Evolutionary conservation across 768 basidiomycete genomes (phyloP).

Genomic region (Mycena vulgaris): DNA sequence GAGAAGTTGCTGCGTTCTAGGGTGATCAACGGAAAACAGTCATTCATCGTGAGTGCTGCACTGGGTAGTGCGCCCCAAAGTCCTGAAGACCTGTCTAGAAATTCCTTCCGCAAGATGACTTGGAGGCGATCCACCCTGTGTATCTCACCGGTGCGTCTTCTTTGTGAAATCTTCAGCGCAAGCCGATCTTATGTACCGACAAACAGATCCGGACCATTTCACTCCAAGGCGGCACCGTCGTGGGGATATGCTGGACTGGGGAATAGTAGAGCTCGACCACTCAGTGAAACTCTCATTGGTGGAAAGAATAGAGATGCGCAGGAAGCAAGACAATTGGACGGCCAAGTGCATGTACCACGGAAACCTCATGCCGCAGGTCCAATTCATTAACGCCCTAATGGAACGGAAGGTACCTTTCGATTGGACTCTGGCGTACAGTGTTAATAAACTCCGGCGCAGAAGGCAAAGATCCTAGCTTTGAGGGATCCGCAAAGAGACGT

Average conservation of each 20-base stretch:
- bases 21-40: conserved; percentile 16
- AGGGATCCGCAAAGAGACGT: conserved; percentile 25
- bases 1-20: conserved; percentile 24
- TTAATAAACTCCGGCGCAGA: background rate
- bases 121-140: conserved; percentile 17
- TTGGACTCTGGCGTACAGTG: background rate
- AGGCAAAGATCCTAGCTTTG: conserved; percentile 17
- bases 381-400: conserved; percentile 22
- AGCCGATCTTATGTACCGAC: background rate
- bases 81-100: conserved; percentile 1
- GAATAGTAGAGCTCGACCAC: conserved; percentile 22
- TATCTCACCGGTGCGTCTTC: conserved; percentile 15
- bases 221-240: conserved; percentile 22
- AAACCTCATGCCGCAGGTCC: conserved; percentile 14
- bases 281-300: background rate
- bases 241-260: conserved; percentile 27
- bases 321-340: background rate
- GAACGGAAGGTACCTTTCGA: conserved; percentile 10
- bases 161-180: background rate
- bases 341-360: conserved; percentile 26
- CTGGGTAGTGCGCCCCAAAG: background rate
- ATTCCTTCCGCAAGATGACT: conserved; percentile 29
- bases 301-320: conserved; percentile 1
- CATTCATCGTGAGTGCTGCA: conserved; percentile 21
- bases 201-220: conserved; percentile 20